Evolutionary conservation across 495 filamentous ascomycete genomes (phyloP), one percentile per base, ranked within the genome.

Genomic region (Trichodelitschia bisporula): DNA sequence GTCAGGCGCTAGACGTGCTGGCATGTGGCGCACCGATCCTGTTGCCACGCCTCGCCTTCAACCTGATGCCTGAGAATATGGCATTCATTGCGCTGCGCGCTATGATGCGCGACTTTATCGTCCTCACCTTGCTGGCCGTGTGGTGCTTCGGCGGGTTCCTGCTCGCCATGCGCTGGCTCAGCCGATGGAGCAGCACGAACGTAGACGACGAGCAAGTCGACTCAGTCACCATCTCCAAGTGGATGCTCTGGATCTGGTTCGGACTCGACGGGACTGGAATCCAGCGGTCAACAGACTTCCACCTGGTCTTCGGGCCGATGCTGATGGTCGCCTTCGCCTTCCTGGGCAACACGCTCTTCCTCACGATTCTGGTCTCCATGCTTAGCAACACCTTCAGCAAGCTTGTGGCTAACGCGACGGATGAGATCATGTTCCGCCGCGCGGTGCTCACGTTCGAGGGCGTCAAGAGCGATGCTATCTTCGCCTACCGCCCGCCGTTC

Each of bases 181-280:
- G 6, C 6, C 21, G 52, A 29, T 36, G 40, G 30, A 36, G 41
- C 26, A 35, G 30, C 36, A 33, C 48, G 2, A 44, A 43, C 13
- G 47, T 49, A 11, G 45, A 45, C 14, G 39, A 37, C 15, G 35
- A 38, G n/a, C 33, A 32, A 4, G 62, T 65, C 20, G 37, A 47
- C 23, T 28, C 52, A 29, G 45, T 61, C 14, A 72, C 60, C 1
- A 74, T 78, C 33, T 59, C 62, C 24, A 76, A 75, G 44, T 78
- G 72, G 72, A 77, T 78, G 72, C 57, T 78, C 0, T 77, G 69
- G 58, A 72, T 78, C 32, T 78, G 72, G 72, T 78, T 78, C 36
- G 72, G 72, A 0, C 55, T 78, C 9, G 72, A 77, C 34, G 72
- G 72, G 5, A 75, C 69, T 1, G 72, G 72, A 3, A 69, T 78